Percentiles rank a stretch among this genome's conserved stretches.
These are phyloP conservation scores for Vanderwaltozyma verrucispora DNA, from an alignment of 805 yeast species.

Conservation along the genomic window DNA sequence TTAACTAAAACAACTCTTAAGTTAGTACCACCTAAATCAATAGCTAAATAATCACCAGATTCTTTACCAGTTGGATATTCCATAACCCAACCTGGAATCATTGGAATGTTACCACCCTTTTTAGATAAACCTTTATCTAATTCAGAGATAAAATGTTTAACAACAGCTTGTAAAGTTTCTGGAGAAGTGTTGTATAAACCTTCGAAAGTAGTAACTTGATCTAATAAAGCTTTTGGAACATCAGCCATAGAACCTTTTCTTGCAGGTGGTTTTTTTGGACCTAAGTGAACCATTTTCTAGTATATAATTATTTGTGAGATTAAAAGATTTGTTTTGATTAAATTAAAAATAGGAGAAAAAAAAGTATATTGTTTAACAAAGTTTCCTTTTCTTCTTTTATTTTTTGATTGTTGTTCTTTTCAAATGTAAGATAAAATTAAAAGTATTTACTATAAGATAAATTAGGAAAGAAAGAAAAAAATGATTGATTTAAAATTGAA, in stretches of 20 bases:
- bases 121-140: constrained; percentile 70
- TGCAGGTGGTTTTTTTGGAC: constrained; percentile 73
- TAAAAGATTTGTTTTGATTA: too few species aligned
- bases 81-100: constrained; percentile 96
- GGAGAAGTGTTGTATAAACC: constrained; percentile 50
- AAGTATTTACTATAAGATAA: too few species aligned
- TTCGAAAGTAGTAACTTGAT: constrained; percentile 50
- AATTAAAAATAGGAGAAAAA: too few species aligned
- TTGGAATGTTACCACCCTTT: constrained; percentile 81
- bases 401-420: too few species aligned
- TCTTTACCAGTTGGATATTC: constrained; percentile 90
- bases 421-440: too few species aligned
- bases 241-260: constrained; percentile 62
- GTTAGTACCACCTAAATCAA: constrained; percentile 96
- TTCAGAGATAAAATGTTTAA: constrained; percentile 68
- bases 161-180: constrained; percentile 51
- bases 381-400: too few species aligned
- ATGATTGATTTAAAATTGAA: too few species aligned
- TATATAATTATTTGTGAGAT: too few species aligned
- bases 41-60: constrained; percentile 80
- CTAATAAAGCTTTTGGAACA: constrained; percentile 48
- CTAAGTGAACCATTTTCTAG: constrained; percentile 62
- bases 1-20: constrained; percentile 84
- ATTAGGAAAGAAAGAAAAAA: too few species aligned
- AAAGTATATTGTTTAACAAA: too few species aligned